These are phyloP conservation scores for Suillus subalutaceus DNA, from an alignment of 768 basidiomycete species.

Conservation along the genomic window DNA sequence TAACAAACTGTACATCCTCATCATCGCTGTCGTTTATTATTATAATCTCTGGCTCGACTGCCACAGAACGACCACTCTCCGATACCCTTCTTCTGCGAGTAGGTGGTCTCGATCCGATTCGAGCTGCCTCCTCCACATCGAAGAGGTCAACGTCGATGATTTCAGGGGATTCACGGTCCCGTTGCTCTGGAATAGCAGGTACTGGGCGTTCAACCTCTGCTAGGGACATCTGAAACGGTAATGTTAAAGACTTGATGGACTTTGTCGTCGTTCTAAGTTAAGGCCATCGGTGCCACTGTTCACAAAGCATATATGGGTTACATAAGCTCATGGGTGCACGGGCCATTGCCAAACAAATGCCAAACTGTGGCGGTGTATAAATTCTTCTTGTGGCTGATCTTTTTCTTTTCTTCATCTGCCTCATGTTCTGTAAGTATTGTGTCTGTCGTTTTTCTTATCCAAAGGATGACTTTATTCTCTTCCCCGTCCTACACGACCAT, in stretches of 20 bases:
- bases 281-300: not conserved
- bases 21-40: constrained; percentile 46
- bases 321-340: constrained; percentile 30
- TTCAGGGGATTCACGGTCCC: constrained; percentile 25
- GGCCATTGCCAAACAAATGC: constrained; percentile 33
- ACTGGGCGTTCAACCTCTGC: constrained; percentile 16
- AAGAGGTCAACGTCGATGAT: constrained; percentile 50
- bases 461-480: constrained; percentile 81
- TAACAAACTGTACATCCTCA: constrained; percentile 35
- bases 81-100: constrained; percentile 29
- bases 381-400: constrained; percentile 8
- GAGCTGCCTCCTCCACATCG: constrained; percentile 37
- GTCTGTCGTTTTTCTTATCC: constrained; percentile 6
- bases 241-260: constrained; percentile 10
- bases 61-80: constrained; percentile 24
- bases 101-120: constrained; percentile 26
- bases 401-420: constrained; percentile 20
- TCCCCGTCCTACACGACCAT: constrained; percentile 92
- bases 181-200: constrained; percentile 17
- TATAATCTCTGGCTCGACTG: constrained; percentile 30
- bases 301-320: constrained; percentile 22
- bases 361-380: constrained; percentile 32
- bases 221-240: constrained; percentile 23
- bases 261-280: constrained; percentile 23
- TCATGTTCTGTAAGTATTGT: not conserved